Percentiles rank a stretch among this genome's conserved stretches.
These are phyloP conservation scores for Cenchrus fungigraminus DNA, from an alignment of 176 grass and related monocot genomes.

Conservation along the genomic window DNA sequence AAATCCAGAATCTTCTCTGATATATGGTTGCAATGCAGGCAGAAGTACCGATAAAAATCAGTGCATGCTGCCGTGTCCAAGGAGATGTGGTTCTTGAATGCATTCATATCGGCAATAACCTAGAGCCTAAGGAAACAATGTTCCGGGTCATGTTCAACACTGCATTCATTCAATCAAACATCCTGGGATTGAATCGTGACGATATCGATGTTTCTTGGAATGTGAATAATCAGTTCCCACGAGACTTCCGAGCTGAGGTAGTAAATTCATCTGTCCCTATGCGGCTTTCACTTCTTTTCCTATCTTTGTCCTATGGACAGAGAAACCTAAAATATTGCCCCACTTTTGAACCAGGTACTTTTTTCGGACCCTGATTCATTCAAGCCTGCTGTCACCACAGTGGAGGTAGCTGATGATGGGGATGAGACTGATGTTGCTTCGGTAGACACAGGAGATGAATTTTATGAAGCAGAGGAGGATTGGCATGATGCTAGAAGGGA, in stretches of 20 bases:
- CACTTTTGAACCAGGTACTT: slow-evolving; percentile 60
- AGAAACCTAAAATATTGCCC: slow-evolving; percentile 47
- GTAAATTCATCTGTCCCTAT: slow-evolving; percentile 15
- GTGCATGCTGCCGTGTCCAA: slow-evolving; percentile 62
- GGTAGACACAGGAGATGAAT: slow-evolving; percentile 77
- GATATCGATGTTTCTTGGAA: slow-evolving; percentile 92
- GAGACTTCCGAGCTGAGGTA: slow-evolving; percentile 92
- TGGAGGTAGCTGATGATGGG: slow-evolving; percentile 71
- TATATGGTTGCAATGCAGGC: slow-evolving; percentile 52
- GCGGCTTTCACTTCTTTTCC: slow-evolving; percentile 15
- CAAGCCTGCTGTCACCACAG: slow-evolving; percentile 54
- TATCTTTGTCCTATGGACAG: slow-evolving; percentile 20
- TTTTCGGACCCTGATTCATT: slow-evolving; percentile 84
- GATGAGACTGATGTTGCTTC: slow-evolving; percentile 91
- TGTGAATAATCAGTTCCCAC: slow-evolving; percentile 80
- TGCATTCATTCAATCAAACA: slow-evolving; percentile 85
- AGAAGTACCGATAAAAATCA: slow-evolving; percentile 50
- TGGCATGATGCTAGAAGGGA: slow-evolving; percentile 86
- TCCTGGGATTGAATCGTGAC: slow-evolving; percentile 75
- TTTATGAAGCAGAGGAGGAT: slow-evolving; percentile 98
- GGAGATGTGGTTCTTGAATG: slow-evolving; percentile 94
- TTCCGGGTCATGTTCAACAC: slow-evolving; percentile 97
- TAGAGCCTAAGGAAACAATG: slow-evolving; percentile 79
- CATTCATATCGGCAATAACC: slow-evolving; percentile 69
- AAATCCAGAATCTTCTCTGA: slow-evolving; percentile 40